phyloP scores from a whole-genome alignment of 73 alveolate genomes.

The Paramecium tetraurelia region DNA sequence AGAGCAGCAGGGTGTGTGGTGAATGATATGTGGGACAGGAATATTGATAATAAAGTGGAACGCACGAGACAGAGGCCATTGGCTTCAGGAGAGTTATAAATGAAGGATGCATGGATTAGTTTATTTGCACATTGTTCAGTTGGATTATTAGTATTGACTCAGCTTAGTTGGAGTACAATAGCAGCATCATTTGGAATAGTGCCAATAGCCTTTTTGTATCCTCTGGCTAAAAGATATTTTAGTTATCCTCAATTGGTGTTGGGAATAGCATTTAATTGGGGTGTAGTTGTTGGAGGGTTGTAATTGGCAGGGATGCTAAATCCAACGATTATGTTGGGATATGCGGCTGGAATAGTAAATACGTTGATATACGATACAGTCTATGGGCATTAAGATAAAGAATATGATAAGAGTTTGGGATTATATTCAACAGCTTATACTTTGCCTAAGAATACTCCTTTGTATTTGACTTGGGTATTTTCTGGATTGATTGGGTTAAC shows the following conservation, averaged over 20 bases:
- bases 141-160: constrained; percentile 44
- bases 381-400: constrained; percentile 84
- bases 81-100: constrained; percentile 83
- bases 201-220: constrained; percentile 82
- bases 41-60: constrained; percentile 81
- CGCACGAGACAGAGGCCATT: constrained; percentile 85
- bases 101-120: constrained; percentile 61
- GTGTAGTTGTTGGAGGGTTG: constrained; percentile 80
- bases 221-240: constrained; percentile 80
- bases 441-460: background rate
- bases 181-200: constrained; percentile 66
- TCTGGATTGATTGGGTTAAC: background rate
- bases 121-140: constrained; percentile 52
- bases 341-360: constrained; percentile 70
- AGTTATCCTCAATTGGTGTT: constrained; percentile 77
- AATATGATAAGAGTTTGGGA: constrained; percentile 75
- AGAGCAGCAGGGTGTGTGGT: constrained; percentile 93
- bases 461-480: background rate
- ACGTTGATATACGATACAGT: constrained; percentile 87
- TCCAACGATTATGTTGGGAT: constrained; percentile 46
- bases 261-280: constrained; percentile 83
- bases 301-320: constrained; percentile 68
- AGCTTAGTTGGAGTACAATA: constrained; percentile 49
- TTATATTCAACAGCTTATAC: constrained; percentile 77
- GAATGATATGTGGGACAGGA: constrained; percentile 85